Percentiles rank a stretch among this genome's conserved stretches.
Evolutionary conservation across 2,329 filamentous ascomycete species (phyloP).

Genomic region (Nothopassalora personata): DNA sequence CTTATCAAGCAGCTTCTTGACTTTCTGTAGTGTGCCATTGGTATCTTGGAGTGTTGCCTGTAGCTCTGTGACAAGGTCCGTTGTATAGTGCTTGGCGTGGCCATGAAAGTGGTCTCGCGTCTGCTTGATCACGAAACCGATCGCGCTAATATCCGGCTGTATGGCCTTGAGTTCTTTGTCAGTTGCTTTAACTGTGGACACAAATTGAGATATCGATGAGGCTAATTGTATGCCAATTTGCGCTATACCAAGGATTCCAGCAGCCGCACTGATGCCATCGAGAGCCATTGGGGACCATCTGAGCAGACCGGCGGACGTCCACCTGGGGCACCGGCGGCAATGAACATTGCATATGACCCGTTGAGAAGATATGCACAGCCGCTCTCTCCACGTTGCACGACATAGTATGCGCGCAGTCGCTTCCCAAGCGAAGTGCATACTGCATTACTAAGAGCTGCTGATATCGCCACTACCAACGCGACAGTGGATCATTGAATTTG

Average conservation of each 20-base stretch:
- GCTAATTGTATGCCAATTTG: neutral
- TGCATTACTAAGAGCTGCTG: neutral
- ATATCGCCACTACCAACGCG: neutral
- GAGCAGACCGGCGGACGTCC: too few species aligned
- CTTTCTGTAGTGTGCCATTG: neutral
- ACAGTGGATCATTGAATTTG: too few species aligned
- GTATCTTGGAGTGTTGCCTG: neutral
- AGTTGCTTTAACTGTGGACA: constrained; percentile 10
- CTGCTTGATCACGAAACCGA: constrained; percentile 1
- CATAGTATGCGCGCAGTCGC: too few species aligned
- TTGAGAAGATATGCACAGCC: too few species aligned
- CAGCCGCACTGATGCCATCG: neutral
- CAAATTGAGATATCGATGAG: neutral
- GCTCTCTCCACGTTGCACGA: too few species aligned
- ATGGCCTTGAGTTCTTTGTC: constrained; percentile 14
- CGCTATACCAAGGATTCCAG: neutral
- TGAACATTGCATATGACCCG: too few species aligned
- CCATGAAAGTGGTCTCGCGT: neutral
- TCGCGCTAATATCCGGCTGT: constrained; percentile 9
- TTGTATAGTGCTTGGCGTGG: neutral
- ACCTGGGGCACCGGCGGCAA: too few species aligned
- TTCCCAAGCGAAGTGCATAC: neutral
- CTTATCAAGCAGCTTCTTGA: neutral
- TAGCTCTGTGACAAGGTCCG: neutral
- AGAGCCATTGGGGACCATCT: neutral